These are phyloP conservation scores for Senna tora DNA, from an alignment of 306 rosid genomes.

Conservation along the genomic window DNA sequence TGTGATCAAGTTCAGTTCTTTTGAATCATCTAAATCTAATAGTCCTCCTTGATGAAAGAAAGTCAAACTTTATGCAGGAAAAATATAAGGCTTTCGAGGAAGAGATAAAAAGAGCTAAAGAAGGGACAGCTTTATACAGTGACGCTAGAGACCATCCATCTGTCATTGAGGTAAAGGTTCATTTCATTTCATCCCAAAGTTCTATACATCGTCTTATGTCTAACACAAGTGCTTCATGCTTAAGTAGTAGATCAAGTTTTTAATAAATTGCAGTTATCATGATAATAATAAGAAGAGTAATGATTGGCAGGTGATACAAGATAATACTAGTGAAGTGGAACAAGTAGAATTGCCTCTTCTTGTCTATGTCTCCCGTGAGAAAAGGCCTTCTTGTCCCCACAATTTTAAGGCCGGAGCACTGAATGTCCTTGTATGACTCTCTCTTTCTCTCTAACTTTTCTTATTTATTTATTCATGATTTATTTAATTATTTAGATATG, in stretches of 20 bases:
- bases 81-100: conserved; percentile 49
- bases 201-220: neutral
- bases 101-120: conserved; percentile 35
- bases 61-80: conserved; percentile 47
- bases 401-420: conserved; percentile 77
- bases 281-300: neutral
- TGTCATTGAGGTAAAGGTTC: conserved; percentile 50
- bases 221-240: neutral
- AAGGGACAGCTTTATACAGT: neutral
- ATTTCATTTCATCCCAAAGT: neutral
- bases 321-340: conserved; percentile 31
- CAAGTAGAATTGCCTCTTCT: conserved; percentile 52
- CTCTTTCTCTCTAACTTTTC: neutral
- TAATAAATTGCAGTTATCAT: conserved; percentile 5
- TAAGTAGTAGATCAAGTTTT: neutral
- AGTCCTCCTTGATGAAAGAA: conserved; percentile 1
- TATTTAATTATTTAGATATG: neutral
- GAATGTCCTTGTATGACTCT: conserved; percentile 54
- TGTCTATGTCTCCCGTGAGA: conserved; percentile 70
- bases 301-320: conserved; percentile 46
- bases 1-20: neutral
- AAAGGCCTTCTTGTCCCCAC: conserved; percentile 52
- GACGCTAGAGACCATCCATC: conserved; percentile 53
- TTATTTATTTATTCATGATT: neutral
- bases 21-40: neutral